Base-by-base conservation (phyloP, 768 basidiomycete species). In the Hericium erinaceus region DNA sequence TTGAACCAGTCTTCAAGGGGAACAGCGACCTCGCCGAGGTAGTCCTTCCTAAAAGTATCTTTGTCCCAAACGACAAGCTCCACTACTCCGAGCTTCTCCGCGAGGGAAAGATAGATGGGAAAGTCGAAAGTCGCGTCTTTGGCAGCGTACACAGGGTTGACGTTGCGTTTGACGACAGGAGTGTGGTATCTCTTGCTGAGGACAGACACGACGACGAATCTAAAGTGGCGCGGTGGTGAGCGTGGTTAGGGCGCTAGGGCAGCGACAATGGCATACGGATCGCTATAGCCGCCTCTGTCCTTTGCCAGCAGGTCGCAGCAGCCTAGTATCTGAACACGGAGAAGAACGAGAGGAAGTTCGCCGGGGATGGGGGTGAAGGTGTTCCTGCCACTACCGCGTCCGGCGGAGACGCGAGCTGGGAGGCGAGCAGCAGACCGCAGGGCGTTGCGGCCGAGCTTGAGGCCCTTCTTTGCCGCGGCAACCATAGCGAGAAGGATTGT, bases 11-110 rank as follows among this genome's bases (percentile, higher is more conserved):
- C 83, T 18, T 85, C 85, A n/a, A 95, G 67, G 0, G 83, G 80
- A 7, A 98, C 62, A 0, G 85, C 80, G 4, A 82, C 80, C 70
- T 99, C 95, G 15, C 97, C 97, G 15, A 99, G 78, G 68, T 97
- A 99, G 48, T 98, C 95, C 73, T 94, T 97, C 65, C 78, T 81
- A 57, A 93, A 69, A 62, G 90, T 75, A 70, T 98, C 95, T 74
- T 87, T 93, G 71, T 95, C 94, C 95, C 95, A 99, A 0, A 94
- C 78, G 12, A 97, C 85, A 38, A 92, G 74, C 70, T 98, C 94
- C 46, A 98, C 64, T 2, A 79, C 82, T 38, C 88, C 87, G 4
- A 90, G 77, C 48, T 76, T 75, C 63, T 88, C 87, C 0, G 85
- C 84, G 26, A 88, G 77, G 15, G 85, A 87, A 16, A 87, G 76